These are phyloP conservation scores for Aspergillus tamarii DNA, from an alignment of 2,329 filamentous ascomycete genomes.

Conservation along the genomic window DNA sequence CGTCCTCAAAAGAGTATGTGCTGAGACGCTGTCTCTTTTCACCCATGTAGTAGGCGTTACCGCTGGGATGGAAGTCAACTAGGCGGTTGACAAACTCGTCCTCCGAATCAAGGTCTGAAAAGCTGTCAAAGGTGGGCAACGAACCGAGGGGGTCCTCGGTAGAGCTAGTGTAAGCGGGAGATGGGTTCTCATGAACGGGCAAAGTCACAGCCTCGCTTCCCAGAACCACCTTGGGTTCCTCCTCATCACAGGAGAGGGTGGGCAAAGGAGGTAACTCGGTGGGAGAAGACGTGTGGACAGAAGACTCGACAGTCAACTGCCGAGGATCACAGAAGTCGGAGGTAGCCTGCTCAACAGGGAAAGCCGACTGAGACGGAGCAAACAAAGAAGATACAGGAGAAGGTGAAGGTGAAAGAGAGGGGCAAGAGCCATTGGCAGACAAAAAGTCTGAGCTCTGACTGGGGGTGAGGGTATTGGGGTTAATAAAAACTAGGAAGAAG, in stretches of 20 bases:
- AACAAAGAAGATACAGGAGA: constrained; percentile 75
- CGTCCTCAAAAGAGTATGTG: constrained; percentile 72
- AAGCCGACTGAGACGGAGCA: constrained; percentile 73
- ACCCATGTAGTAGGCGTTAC: constrained; percentile 63
- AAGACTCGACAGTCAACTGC: constrained; percentile 73
- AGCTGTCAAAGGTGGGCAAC: constrained; percentile 77
- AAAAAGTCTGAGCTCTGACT: constrained; percentile 70
- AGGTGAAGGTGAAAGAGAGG: constrained; percentile 84
- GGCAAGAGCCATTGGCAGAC: constrained; percentile 69
- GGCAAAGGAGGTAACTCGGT: constrained; percentile 65
- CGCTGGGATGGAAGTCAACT: constrained; percentile 66
- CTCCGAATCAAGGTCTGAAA: constrained; percentile 88
- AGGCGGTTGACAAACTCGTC: constrained; percentile 80
- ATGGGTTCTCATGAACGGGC: constrained; percentile 40
- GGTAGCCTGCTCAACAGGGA: constrained; percentile 65
- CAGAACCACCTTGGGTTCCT: constrained; percentile 41
- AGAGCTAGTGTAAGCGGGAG: constrained; percentile 45
- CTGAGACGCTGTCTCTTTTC: constrained; percentile 75
- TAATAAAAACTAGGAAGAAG: constrained; percentile 61
- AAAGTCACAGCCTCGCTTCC: constrained; percentile 41
- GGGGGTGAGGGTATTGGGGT: constrained; percentile 66
- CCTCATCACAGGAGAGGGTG: constrained; percentile 54
- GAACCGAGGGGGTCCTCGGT: constrained; percentile 57
- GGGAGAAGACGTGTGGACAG: constrained; percentile 49
- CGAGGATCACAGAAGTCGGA: constrained; percentile 90